A percentile compares a stretch with the other conserved stretches of the same genome.
Evolutionary conservation across 768 basidiomycete genomes (phyloP).

Genomic region (Holtermanniella nyarrowii): DNA sequence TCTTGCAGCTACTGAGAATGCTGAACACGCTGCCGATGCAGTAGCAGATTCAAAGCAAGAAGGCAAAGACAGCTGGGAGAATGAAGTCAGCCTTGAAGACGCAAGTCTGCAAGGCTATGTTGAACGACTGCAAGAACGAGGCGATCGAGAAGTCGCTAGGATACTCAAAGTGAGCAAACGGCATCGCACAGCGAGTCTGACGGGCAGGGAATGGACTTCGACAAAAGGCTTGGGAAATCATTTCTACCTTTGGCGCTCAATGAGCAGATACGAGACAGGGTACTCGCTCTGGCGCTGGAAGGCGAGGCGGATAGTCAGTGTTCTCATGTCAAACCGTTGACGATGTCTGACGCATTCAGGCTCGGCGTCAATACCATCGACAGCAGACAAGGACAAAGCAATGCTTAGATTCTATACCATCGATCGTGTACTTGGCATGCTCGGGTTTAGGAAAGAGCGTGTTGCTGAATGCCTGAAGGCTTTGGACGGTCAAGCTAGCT

Average conservation of each 20-base stretch:
- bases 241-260: slow-evolving; percentile 59
- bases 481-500: slow-evolving; percentile 46
- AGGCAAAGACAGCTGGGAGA: slow-evolving; percentile 25
- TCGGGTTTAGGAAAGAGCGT: slow-evolving; percentile 61
- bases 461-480: slow-evolving; percentile 61
- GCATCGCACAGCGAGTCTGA: neutral
- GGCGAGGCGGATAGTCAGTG: slow-evolving; percentile 9
- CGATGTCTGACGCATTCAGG: too few species aligned
- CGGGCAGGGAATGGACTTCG: slow-evolving; percentile 63
- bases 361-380: slow-evolving; percentile 15
- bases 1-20: neutral
- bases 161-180: slow-evolving; percentile 54
- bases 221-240: slow-evolving; percentile 60
- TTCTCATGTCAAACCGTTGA: neutral
- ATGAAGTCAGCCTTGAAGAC: slow-evolving; percentile 33
- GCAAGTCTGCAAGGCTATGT: slow-evolving; percentile 57
- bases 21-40: neutral
- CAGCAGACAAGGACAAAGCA: slow-evolving; percentile 52
- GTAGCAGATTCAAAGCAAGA: slow-evolving; percentile 10
- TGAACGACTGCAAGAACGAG: slow-evolving; percentile 75
- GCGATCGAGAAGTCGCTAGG: slow-evolving; percentile 69
- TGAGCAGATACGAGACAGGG: slow-evolving; percentile 49
- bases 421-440: slow-evolving; percentile 65
- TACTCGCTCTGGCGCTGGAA: slow-evolving; percentile 48
- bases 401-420: slow-evolving; percentile 63